These are phyloP conservation scores for Boletus barrowsii DNA, from an alignment of 768 basidiomycete species.

Conservation along the genomic window DNA sequence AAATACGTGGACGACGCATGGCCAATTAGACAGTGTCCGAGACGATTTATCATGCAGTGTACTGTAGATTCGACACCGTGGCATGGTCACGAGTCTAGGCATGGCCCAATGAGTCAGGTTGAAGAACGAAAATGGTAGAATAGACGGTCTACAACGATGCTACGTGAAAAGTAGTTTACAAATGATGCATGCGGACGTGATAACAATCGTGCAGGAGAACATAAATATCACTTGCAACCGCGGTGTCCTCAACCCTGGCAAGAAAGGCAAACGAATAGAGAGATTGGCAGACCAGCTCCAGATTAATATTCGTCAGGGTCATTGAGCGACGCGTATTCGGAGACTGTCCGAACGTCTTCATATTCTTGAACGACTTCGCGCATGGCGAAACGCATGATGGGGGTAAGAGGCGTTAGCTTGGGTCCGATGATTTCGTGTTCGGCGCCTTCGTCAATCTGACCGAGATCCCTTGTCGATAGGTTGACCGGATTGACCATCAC, in stretches of 20 bases:
- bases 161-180: slow-evolving; percentile 5
- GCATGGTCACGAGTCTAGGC: no score
- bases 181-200: slow-evolving; percentile 1
- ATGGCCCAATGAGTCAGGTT: no score
- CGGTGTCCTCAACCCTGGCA: not conserved
- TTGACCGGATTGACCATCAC: slow-evolving; percentile 38
- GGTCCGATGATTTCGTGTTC: slow-evolving; percentile 65
- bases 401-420: slow-evolving; percentile 71
- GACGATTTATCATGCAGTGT: no score
- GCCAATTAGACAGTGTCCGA: no score
- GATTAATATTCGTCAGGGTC: slow-evolving; percentile 68
- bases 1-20: no score
- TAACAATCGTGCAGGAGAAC: not conserved
- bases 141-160: no score
- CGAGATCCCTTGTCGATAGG: slow-evolving; percentile 41
- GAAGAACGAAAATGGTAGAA: no score
- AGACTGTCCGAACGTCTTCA: slow-evolving; percentile 68
- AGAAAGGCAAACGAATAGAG: not conserved
- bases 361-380: slow-evolving; percentile 80
- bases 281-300: slow-evolving; percentile 4
- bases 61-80: no score
- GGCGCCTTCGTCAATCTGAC: slow-evolving; percentile 48
- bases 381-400: slow-evolving; percentile 85
- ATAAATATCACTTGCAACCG: slow-evolving; percentile 11
- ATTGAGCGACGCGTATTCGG: slow-evolving; percentile 72